Percentiles rank a stretch among this genome's conserved stretches.
These are phyloP conservation scores for Ophioceras dolichostomum DNA, from an alignment of 2,329 filamentous ascomycete species.

Conservation along the genomic window DNA sequence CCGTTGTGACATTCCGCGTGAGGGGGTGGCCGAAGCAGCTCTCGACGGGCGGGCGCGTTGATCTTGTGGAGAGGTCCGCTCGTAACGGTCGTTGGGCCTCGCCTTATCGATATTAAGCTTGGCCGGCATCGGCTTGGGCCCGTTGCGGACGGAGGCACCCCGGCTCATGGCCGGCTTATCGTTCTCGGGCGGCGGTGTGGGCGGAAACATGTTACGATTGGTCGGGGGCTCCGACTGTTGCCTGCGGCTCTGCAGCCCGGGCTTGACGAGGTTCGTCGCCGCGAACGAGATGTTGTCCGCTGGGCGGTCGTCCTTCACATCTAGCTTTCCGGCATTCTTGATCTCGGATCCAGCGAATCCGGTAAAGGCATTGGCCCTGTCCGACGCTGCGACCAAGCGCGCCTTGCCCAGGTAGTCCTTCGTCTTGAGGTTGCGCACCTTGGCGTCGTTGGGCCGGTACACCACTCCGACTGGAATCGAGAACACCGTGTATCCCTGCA, in stretches of 20 bases:
- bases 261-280: conserved; percentile 85
- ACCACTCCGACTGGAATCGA: conserved; percentile 94
- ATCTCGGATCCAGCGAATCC: conserved; percentile 71
- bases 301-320: conserved; percentile 66
- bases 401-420: conserved; percentile 97
- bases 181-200: conserved; percentile 92
- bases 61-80: conserved; percentile 36
- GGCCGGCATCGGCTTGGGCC: conserved; percentile 46
- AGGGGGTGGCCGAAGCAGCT: conserved; percentile 28
- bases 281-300: conserved; percentile 80
- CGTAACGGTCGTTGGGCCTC: conserved; percentile 38
- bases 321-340: conserved; percentile 48
- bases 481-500: conserved; percentile 94
- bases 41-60: conserved; percentile 20
- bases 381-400: conserved; percentile 79
- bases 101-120: conserved; percentile 51
- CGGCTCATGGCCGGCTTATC: conserved; percentile 50
- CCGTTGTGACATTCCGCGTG: conserved; percentile 29
- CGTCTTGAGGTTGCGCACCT: conserved; percentile 94
- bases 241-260: conserved; percentile 64
- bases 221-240: conserved; percentile 78
- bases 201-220: conserved; percentile 76
- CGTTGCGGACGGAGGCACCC: conserved; percentile 48
- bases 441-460: conserved; percentile 91
- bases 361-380: conserved; percentile 68